Base-by-base conservation (phyloP, 306 rosid species). In the Glycine soja region DNA sequence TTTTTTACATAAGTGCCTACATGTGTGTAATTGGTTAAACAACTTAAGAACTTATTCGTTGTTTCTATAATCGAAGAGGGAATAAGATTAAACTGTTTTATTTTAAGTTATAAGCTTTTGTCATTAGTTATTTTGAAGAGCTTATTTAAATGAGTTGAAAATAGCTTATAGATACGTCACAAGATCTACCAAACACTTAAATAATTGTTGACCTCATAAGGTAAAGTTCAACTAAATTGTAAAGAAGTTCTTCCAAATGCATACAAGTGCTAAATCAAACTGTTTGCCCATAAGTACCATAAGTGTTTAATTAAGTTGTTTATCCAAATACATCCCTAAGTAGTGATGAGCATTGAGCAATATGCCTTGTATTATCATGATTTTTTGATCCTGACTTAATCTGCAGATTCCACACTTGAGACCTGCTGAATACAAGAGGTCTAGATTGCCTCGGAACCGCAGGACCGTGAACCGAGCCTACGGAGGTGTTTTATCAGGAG, bases 341-440 rank as follows among this genome's bases (percentile, higher is more conserved):
- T 62, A 7, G 18, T 15, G 11, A 5, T 19, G 7, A n/a, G 36
- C 59, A 36, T 24, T 24, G 30, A 24, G 30, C 30, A 2, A 43
- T 24, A 54, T 80, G 13, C 7, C 18, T 15, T 72, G 10, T 50
- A 3, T 10, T 30, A 2, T 53, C 4, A 38, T 68, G 24, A 15
- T 46, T 19, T 69, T 74, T 57, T 86, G 30, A 75, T 75, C 18
- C 3, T 19, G 6, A 61, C 9, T 47, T 56, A 2, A 70, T 62
- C 10, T 81, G 70, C 87, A 93, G 97, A 93, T 91, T 83, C 98
- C 98, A 14, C 97, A 93, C 69, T 85, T 93, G 88, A 91, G 98
- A 85, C 97, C 97, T 61, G 78, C 97, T 36, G 93, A 93, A 82
- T 93, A 93, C 86, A 93, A 90, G 86, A 87, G 97, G 78, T 88